A percentile compares a stretch with the other conserved stretches of the same genome.
phyloP scores from a whole-genome alignment of 2,329 filamentous ascomycete genomes.

The Trichoderma sp. region DNA sequence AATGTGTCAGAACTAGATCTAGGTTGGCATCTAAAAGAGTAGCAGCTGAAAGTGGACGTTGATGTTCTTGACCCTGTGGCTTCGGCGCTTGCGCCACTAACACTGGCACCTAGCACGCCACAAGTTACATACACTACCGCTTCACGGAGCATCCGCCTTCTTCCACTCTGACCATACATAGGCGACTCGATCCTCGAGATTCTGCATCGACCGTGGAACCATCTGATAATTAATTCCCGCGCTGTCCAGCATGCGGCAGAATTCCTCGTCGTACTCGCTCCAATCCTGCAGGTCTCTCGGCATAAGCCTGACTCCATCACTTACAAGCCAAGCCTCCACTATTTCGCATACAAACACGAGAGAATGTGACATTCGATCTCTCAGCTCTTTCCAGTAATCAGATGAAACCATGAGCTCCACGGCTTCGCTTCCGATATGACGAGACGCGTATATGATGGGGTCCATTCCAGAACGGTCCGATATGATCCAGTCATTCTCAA shows the following conservation, averaged over 20 bases:
- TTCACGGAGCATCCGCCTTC: not conserved
- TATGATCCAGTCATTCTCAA: slow-evolving; percentile 38
- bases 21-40: too few species aligned
- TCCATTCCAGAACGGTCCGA: slow-evolving; percentile 48
- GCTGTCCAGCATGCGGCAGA: slow-evolving; percentile 2
- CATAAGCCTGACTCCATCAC: slow-evolving; percentile 22
- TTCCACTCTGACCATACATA: slow-evolving; percentile 22
- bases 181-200: slow-evolving; percentile 10
- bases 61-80: too few species aligned
- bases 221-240: not conserved
- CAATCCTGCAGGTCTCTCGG: slow-evolving; percentile 20
- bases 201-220: slow-evolving; percentile 6
- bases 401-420: slow-evolving; percentile 31
- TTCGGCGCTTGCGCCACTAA: not conserved
- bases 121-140: too few species aligned
- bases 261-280: slow-evolving; percentile 11
- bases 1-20: not conserved
- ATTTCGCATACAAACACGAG: slow-evolving; percentile 43
- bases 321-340: slow-evolving; percentile 13
- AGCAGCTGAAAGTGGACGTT: not conserved
- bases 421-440: slow-evolving; percentile 35
- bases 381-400: slow-evolving; percentile 36
- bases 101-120: too few species aligned
- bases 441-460: slow-evolving; percentile 43
- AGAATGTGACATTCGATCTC: slow-evolving; percentile 37